Evolutionary conservation across 129 eudicot species (phyloP).

Genomic region (Artemisia argyi): DNA sequence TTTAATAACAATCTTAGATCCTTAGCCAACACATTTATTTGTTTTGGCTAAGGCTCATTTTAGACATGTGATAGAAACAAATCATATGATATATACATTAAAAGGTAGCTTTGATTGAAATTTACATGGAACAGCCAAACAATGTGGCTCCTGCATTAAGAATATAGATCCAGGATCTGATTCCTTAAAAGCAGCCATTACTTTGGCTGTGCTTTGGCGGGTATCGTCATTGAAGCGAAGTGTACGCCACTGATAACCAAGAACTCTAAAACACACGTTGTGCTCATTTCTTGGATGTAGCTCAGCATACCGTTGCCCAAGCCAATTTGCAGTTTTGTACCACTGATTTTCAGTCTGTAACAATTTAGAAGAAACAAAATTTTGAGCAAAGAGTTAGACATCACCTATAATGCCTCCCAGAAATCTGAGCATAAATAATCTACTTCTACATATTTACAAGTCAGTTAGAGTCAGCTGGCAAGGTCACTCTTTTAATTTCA

Average conservation of each 20-base stretch:
- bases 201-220: constrained; percentile 85
- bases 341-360: constrained; percentile 56
- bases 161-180: constrained; percentile 66
- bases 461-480: neutral
- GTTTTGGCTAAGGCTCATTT: neutral
- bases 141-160: constrained; percentile 75
- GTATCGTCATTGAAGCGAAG: constrained; percentile 86
- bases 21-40: too few species aligned
- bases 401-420: neutral
- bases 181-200: constrained; percentile 66
- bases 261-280: constrained; percentile 39
- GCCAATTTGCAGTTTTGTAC: constrained; percentile 76
- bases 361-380: constrained; percentile 13
- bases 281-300: constrained; percentile 37
- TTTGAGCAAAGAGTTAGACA: neutral
- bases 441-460: neutral
- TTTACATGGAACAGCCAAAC: constrained; percentile 94
- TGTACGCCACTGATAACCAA: constrained; percentile 86
- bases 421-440: neutral
- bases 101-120: neutral
- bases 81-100: neutral
- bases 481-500: neutral
- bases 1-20: too few species aligned
- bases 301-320: constrained; percentile 49
- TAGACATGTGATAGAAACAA: neutral